Evolutionary conservation across 1,284 basidiomycete species (phyloP).

Genomic region (Pseudozyma pruni): DNA sequence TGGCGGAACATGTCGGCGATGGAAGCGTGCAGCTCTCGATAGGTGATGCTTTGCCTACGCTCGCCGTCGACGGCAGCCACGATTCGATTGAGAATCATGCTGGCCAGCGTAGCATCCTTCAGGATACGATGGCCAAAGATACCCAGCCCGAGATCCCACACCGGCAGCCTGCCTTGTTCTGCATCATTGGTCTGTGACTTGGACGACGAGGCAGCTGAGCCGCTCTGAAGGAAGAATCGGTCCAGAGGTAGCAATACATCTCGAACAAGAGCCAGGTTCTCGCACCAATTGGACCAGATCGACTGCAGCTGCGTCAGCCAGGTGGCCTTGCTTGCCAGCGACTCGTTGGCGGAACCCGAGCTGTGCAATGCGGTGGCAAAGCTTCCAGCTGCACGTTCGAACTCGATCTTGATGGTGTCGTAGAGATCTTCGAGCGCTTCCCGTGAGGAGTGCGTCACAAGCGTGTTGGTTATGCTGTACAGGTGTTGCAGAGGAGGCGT

Average conservation of each 20-base stretch:
- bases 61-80: constrained; percentile 39
- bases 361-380: constrained; percentile 30
- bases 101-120: constrained; percentile 30
- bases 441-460: constrained; percentile 17
- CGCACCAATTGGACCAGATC: constrained; percentile 54
- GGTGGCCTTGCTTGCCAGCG: constrained; percentile 14
- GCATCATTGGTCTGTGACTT: neutral
- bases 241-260: constrained; percentile 40
- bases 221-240: constrained; percentile 12
- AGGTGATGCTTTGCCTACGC: constrained; percentile 20
- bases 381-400: constrained; percentile 51
- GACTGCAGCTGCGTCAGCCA: constrained; percentile 48
- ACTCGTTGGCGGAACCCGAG: constrained; percentile 25
- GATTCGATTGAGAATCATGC: constrained; percentile 30
- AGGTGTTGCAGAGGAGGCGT: constrained; percentile 35
- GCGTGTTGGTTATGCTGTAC: constrained; percentile 32
- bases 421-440: constrained; percentile 40
- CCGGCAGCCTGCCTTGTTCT: constrained; percentile 11
- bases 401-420: constrained; percentile 57
- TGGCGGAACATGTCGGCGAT: constrained; percentile 51
- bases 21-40: constrained; percentile 36
- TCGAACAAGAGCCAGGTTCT: constrained; percentile 36
- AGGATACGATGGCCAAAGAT: constrained; percentile 51
- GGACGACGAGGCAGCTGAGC: neutral
- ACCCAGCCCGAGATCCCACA: constrained; percentile 53